Conservation (phyloP, 306 rosid species). For the Prunus mongolica region DNA sequence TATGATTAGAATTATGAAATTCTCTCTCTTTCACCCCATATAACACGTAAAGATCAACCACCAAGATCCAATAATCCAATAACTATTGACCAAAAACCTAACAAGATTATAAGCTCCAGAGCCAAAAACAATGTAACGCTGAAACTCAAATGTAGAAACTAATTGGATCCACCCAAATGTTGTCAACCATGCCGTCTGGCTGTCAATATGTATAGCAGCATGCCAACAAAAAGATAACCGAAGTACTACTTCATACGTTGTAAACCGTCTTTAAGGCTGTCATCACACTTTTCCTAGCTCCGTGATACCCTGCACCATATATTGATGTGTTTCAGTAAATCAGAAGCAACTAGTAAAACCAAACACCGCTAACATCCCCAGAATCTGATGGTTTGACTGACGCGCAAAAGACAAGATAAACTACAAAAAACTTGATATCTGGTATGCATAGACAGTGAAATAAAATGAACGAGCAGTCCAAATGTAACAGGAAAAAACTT, state of each 20-base stretch:
- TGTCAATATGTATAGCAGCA: conserved; percentile 26
- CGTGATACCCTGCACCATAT: conserved; percentile 32
- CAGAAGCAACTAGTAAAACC: conserved; percentile 20
- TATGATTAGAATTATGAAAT: neutral
- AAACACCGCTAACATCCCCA: neutral
- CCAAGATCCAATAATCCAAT: neutral
- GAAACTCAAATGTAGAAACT: conserved; percentile 2
- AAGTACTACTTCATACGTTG: conserved; percentile 13
- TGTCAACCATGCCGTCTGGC: conserved; percentile 34
- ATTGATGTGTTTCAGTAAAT: conserved; percentile 6
- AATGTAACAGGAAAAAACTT: neutral
- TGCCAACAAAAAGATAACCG: conserved; percentile 26
- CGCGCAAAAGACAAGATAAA: neutral
- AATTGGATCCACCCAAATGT: neutral
- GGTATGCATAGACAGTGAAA: neutral
- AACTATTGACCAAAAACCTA: conserved; percentile 17
- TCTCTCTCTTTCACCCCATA: conserved; percentile 4
- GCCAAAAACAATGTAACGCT: conserved; percentile 20
- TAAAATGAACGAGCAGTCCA: neutral
- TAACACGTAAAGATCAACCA: conserved; percentile 27
- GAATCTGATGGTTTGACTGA: neutral
- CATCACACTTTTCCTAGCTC: conserved; percentile 33
- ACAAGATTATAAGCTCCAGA: neutral
- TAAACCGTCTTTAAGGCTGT: conserved; percentile 37
- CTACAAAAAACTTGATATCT: neutral